phyloP scores from a whole-genome alignment of 2,329 filamentous ascomycete species.

The Elsinoe australis region DNA sequence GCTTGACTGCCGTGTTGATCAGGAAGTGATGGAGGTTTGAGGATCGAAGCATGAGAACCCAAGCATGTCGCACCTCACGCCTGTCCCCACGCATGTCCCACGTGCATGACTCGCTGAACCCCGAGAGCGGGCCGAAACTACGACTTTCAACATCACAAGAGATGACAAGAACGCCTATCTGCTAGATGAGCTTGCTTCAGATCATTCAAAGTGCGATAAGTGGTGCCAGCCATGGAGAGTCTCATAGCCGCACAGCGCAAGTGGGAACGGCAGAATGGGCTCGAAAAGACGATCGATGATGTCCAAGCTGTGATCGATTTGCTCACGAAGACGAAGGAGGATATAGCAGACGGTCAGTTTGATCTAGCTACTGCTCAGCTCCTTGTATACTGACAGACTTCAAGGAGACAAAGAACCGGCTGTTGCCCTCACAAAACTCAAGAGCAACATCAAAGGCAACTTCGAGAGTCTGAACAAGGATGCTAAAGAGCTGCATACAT shows the following conservation, averaged over 20 bases:
- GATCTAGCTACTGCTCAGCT: conserved; percentile 4
- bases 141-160: no score
- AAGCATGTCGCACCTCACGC: no score
- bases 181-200: no score
- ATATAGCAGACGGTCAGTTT: conserved; percentile 59
- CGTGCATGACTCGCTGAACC: no score
- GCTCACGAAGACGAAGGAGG: conserved; percentile 63
- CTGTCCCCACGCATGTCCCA: no score
- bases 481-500: conserved; percentile 73
- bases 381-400: conserved; percentile 39
- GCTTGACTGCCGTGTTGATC: background rate
- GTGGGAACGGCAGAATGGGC: conserved; percentile 60
- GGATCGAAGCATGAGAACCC: no score
- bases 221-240: conserved; percentile 45
- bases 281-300: conserved; percentile 65
- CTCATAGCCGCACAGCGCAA: conserved; percentile 68
- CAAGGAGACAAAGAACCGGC: conserved; percentile 54
- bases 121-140: no score
- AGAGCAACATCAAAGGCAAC: conserved; percentile 73
- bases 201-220: background rate
- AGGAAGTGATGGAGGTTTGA: no score
- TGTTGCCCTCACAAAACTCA: conserved; percentile 71
- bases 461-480: conserved; percentile 75
- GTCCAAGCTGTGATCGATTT: conserved; percentile 76
- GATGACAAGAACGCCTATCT: background rate